Conservation (phyloP, 1,284 basidiomycete species). For the Cryptococcus sp. region DNA sequence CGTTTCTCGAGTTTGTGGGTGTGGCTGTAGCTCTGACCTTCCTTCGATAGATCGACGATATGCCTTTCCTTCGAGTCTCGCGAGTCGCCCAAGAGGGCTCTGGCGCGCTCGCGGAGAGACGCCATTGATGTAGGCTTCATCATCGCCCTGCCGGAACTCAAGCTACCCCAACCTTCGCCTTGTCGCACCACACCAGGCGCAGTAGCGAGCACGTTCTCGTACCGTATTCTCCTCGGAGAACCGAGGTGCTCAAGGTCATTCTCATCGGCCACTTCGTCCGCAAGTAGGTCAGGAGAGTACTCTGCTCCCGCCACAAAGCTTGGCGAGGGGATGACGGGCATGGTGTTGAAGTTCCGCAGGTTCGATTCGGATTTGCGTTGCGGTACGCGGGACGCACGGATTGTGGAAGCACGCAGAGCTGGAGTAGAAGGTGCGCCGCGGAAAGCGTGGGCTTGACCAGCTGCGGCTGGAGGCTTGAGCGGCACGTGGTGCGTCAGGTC, state of each 20-base stretch:
- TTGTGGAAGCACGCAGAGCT: slow-evolving; percentile 30
- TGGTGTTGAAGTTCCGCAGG: slow-evolving; percentile 40
- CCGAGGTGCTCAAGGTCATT: slow-evolving; percentile 4
- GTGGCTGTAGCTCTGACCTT: not conserved
- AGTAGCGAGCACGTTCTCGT: slow-evolving; percentile 33
- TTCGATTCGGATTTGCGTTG: slow-evolving; percentile 44
- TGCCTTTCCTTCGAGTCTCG: slow-evolving; percentile 17
- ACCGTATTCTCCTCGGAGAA: slow-evolving; percentile 24
- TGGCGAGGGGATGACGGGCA: slow-evolving; percentile 24
- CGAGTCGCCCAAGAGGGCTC: slow-evolving; percentile 28
- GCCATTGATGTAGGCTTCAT: slow-evolving; percentile 42
- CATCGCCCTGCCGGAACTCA: slow-evolving; percentile 15
- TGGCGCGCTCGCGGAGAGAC: slow-evolving; percentile 39
- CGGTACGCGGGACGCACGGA: slow-evolving; percentile 16
- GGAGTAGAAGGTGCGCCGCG: slow-evolving; percentile 41
- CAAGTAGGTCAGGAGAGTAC: slow-evolving; percentile 5
- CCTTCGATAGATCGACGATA: slow-evolving; percentile 22
- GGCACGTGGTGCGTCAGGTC: slow-evolving; percentile 28
- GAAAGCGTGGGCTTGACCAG: slow-evolving; percentile 18
- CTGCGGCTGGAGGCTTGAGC: slow-evolving; percentile 29
- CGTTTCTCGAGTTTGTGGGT: slow-evolving; percentile 13
- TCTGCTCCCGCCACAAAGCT: slow-evolving; percentile 14
- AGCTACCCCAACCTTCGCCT: slow-evolving; percentile 38
- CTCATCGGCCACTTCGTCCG: slow-evolving; percentile 21
- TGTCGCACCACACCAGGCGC: slow-evolving; percentile 35